Conservation (phyloP, 345 rosid species). For the Eucalyptus urophylla region DNA sequence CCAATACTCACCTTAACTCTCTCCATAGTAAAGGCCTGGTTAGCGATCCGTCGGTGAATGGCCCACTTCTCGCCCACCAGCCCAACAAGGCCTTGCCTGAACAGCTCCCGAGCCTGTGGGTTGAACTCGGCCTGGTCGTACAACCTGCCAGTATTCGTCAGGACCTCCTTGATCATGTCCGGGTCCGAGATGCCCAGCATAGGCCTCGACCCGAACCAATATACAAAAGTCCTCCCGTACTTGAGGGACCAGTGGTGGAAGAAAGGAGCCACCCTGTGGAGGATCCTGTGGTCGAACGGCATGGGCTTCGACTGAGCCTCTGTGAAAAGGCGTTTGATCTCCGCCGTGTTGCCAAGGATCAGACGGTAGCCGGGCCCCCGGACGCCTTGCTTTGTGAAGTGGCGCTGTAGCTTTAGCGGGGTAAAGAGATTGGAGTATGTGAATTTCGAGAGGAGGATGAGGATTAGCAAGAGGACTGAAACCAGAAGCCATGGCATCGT, state of each 20-base stretch:
- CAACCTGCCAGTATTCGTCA: slow-evolving; percentile 22
- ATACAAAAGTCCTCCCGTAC: slow-evolving; percentile 55
- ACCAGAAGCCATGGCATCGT: slow-evolving; percentile 1
- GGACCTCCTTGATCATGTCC: slow-evolving; percentile 45
- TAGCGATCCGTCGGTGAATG: slow-evolving; percentile 43
- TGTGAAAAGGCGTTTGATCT: slow-evolving; percentile 18
- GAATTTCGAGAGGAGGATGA: slow-evolving; percentile 16
- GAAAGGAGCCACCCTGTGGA: slow-evolving; percentile 41
- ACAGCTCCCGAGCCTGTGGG: slow-evolving; percentile 46
- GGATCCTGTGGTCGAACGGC: slow-evolving; percentile 16
- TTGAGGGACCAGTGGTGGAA: slow-evolving; percentile 39
- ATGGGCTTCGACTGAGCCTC: slow-evolving; percentile 35
- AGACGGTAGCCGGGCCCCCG: slow-evolving; percentile 47
- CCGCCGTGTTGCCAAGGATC: slow-evolving; percentile 48
- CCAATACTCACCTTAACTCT: slow-evolving; percentile 39
- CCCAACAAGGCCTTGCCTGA: slow-evolving; percentile 56
- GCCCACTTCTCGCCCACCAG: slow-evolving; percentile 60
- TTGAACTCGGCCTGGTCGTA: slow-evolving; percentile 19
- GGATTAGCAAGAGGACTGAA: background rate
- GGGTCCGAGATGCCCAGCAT: slow-evolving; percentile 52
- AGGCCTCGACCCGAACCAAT: slow-evolving; percentile 69
- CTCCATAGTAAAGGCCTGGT: slow-evolving; percentile 54
- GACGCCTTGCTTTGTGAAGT: slow-evolving; percentile 38
- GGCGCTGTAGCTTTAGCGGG: slow-evolving; percentile 42
- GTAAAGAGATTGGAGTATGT: slow-evolving; percentile 23